Evolutionary conservation across 2,329 filamentous ascomycete species (phyloP), one percentile per base, ranked within the genome.

Genomic region (Hymenoscyphus fructigenus): DNA sequence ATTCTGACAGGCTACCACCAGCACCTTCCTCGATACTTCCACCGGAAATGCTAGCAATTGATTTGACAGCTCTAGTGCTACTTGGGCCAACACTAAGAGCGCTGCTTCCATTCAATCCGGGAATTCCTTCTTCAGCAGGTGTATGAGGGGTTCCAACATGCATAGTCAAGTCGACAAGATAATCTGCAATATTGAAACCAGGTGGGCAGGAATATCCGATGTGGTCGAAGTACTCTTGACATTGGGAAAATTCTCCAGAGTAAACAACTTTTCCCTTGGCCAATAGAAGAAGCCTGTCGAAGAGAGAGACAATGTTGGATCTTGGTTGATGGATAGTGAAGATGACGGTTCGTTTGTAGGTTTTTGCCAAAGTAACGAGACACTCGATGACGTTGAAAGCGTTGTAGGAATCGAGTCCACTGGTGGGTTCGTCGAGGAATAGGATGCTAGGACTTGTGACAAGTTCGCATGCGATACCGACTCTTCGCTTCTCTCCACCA

Each of bases 131-230:
- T 34, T 87, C 83, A 1, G 82, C 78, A 12, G 83, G 79, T 0
- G 83, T 82, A 44, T 78, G 80, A 15, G 83, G 80, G 61, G 84
- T 82, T 65, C 91, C 87, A 28, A 93, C 93, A 76, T 99, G 95
- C 94, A 99, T 98, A 0, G 95, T 98, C 50, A 99, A 83, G 76
- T 99, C 95, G 34, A 99, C 93, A 5, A 99, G 85, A 75, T 97
- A 99, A 76, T 99, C 95, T 3, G 95, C 95, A 77, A 99, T 98
- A 74, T 99, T 99, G 84, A 98, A 99, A 1, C 96, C 96, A 28
- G 93, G 90, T 12, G 95, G 95, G 74, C 96, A 99, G 59, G 91
- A 83, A 76, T 97, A 99, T 55, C 95, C 96, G 67, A 97, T 89
- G 57, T 88, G 85, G 74, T 97, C 92, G 72, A 99, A 99, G 76